These are phyloP conservation scores for Malbranchea cinnamomea DNA, from an alignment of 2,329 filamentous ascomycete species.

Conservation along the genomic window DNA sequence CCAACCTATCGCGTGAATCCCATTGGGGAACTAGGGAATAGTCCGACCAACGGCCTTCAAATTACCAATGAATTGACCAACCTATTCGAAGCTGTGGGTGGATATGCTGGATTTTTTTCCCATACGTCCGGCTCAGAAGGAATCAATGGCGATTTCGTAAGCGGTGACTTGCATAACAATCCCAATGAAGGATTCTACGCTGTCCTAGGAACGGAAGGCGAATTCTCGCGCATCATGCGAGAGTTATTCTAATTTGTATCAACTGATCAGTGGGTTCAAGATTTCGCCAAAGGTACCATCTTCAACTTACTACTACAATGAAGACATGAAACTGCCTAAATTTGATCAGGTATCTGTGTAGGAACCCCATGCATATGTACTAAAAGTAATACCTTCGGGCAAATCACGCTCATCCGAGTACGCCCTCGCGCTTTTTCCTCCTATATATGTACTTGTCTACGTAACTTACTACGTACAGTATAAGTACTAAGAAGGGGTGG, in stretches of 20 bases:
- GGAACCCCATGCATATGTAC: too few species aligned
- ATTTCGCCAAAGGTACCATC: too few species aligned
- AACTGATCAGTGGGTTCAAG: too few species aligned
- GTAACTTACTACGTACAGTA: too few species aligned
- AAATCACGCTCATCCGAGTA: too few species aligned
- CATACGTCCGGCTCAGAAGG: conserved; percentile 18
- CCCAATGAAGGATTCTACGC: conserved; percentile 30
- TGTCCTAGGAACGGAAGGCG: conserved; percentile 41
- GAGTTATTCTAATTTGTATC: conserved; percentile 37
- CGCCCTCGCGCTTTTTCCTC: too few species aligned
- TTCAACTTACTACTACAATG: too few species aligned
- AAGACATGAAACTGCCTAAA: too few species aligned
- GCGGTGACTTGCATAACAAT: conserved; percentile 23
- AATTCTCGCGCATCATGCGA: conserved; percentile 43
- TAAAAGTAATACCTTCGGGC: too few species aligned
- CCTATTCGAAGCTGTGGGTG: conserved; percentile 48
- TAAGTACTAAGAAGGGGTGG: too few species aligned
- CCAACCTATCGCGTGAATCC: conserved; percentile 25
- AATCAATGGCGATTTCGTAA: conserved; percentile 23
- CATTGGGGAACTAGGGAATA: conserved; percentile 31
- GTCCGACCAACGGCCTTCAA: conserved; percentile 43
- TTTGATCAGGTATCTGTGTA: too few species aligned
- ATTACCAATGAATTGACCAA: conserved; percentile 46
- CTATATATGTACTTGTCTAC: too few species aligned
- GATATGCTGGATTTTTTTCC: conserved; percentile 29